phyloP scores from a whole-genome alignment of 352 stramenopile genomes.

The Phytophthora cryptogea region DNA sequence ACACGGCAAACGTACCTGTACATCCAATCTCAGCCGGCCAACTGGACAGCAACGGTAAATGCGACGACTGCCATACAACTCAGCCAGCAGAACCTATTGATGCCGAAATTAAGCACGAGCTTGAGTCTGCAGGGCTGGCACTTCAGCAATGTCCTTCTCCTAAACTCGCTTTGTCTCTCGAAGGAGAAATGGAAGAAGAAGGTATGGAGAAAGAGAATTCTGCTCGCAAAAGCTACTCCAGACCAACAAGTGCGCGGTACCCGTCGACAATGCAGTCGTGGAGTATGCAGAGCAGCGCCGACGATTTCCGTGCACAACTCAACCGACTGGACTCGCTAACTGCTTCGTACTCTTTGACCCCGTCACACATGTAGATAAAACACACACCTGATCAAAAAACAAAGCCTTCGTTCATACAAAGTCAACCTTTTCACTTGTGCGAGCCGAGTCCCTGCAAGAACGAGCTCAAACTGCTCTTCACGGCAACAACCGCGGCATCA shows the following conservation, averaged over 20 bases:
- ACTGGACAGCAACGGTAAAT: conserved; percentile 4
- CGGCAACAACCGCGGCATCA: conserved; percentile 44
- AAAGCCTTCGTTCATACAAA: conserved; percentile 7
- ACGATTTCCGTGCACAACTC: conserved; percentile 36
- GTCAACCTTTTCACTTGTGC: conserved; percentile 32
- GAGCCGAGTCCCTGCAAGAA: conserved; percentile 59
- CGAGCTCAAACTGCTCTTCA: conserved; percentile 71
- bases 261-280: conserved; percentile 52
- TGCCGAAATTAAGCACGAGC: conserved; percentile 9
- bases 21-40: conserved; percentile 7
- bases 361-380: conserved; percentile 29
- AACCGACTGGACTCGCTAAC: conserved; percentile 31
- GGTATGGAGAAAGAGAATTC: conserved; percentile 4
- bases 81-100: conserved; percentile 10
- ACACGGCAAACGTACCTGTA: conserved; percentile 3
- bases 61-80: neutral
- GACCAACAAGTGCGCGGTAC: conserved; percentile 32
- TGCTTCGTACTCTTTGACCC: conserved; percentile 25
- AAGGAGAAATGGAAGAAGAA: conserved; percentile 3
- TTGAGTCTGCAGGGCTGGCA: conserved; percentile 7
- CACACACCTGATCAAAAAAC: conserved; percentile 1
- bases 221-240: conserved; percentile 32
- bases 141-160: conserved; percentile 27
- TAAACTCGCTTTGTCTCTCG: conserved; percentile 3
- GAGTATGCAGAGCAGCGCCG: conserved; percentile 32